Evolutionary conservation across 2,329 filamentous ascomycete genomes (phyloP).

Genomic region (Xylariales sp.): DNA sequence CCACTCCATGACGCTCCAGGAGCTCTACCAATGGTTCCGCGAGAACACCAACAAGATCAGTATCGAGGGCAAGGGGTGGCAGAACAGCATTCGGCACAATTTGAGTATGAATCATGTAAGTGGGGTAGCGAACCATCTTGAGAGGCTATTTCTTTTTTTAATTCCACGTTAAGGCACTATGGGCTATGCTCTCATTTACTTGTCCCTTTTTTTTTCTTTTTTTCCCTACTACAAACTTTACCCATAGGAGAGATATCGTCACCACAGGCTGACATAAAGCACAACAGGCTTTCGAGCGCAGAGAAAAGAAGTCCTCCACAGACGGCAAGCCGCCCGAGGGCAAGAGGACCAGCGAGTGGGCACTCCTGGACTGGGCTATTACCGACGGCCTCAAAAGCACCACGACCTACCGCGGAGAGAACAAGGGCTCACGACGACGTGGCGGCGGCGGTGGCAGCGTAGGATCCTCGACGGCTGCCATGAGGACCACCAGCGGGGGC

Average conservation of each 20-base stretch:
- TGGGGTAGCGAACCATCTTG: too few species aligned
- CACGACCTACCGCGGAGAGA: conserved; percentile 65
- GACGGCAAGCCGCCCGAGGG: conserved; percentile 33
- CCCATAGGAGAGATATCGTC: too few species aligned
- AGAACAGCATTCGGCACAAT: conserved; percentile 94
- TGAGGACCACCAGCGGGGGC: conserved; percentile 18
- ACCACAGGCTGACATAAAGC: not conserved
- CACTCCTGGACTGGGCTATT: conserved; percentile 66
- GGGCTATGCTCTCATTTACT: too few species aligned
- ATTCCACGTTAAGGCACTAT: not conserved
- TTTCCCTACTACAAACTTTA: too few species aligned
- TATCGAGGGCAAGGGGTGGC: conserved; percentile 70
- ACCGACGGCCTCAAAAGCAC: conserved; percentile 76
- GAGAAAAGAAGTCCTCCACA: conserved; percentile 36
- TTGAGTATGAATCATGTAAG: conserved; percentile 91
- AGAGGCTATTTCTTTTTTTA: too few species aligned
- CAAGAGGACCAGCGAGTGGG: conserved; percentile 73
- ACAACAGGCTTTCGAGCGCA: conserved; percentile 37
- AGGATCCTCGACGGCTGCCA: conserved; percentile 22
- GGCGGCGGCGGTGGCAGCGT: conserved; percentile 15
- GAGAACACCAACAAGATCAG: conserved; percentile 74
- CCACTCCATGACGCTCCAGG: conserved; percentile 72
- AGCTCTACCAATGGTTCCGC: conserved; percentile 88
- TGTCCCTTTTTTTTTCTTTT: too few species aligned
- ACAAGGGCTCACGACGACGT: conserved; percentile 22